Conservation (phyloP, 441 rosid species). For the Eruca vesicaria region DNA sequence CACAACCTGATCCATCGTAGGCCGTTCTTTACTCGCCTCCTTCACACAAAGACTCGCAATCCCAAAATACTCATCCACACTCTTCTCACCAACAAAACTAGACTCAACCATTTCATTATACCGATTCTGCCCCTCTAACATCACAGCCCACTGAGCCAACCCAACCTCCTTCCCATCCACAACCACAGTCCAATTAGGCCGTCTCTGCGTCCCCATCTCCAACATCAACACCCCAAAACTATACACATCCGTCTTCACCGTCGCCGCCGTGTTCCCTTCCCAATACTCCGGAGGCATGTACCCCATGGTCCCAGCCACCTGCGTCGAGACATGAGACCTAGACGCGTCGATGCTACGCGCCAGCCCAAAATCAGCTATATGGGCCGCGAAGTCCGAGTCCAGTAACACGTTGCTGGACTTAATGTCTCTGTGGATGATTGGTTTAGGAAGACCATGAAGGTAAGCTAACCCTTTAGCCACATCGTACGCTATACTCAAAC, state of each 20-base stretch:
- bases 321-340: slow-evolving; percentile 79
- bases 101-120: slow-evolving; percentile 60
- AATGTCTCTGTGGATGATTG: slow-evolving; percentile 89
- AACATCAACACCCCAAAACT: slow-evolving; percentile 85
- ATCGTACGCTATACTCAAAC: slow-evolving; percentile 48
- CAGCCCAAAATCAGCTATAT: slow-evolving; percentile 80
- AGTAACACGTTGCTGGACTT: slow-evolving; percentile 76
- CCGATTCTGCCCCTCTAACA: slow-evolving; percentile 38
- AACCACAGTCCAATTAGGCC: slow-evolving; percentile 62
- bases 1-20: slow-evolving; percentile 56
- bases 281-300: slow-evolving; percentile 97
- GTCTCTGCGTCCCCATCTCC: slow-evolving; percentile 54
- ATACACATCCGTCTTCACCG: slow-evolving; percentile 65
- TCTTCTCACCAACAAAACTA: slow-evolving; percentile 12
- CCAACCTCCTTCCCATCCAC: slow-evolving; percentile 45
- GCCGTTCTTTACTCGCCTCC: slow-evolving; percentile 50
- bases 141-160: slow-evolving; percentile 57
- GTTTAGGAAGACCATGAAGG: slow-evolving; percentile 61
- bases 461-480: slow-evolving; percentile 74
- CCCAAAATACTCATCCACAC: slow-evolving; percentile 54
- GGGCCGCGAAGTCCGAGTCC: slow-evolving; percentile 56
- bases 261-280: slow-evolving; percentile 69
- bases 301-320: slow-evolving; percentile 92
- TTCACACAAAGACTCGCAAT: slow-evolving; percentile 60
- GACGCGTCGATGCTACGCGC: slow-evolving; percentile 55